These are phyloP conservation scores for Immersiella caudata DNA, from an alignment of 495 filamentous ascomycete species.

Conservation along the genomic window DNA sequence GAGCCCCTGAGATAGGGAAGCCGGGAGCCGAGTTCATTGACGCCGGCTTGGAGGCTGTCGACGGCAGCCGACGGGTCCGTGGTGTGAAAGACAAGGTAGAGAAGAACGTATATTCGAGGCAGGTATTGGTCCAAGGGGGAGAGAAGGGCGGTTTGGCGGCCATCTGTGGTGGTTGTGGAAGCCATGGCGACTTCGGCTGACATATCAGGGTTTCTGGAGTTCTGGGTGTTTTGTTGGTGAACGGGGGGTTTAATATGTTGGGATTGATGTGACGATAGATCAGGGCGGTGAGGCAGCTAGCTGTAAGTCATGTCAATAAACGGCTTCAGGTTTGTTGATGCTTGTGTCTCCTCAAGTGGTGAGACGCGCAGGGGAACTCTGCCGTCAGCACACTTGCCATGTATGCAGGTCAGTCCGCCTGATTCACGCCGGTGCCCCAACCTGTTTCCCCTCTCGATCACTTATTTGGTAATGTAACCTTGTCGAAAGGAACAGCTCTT, in stretches of 20 bases:
- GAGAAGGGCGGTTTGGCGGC: background rate
- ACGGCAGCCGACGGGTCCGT: background rate
- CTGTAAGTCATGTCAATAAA: too few species aligned
- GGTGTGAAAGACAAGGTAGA: slow-evolving; percentile 13
- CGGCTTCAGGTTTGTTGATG: too few species aligned
- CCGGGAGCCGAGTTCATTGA: background rate
- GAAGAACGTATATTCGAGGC: background rate
- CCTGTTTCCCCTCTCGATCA: too few species aligned
- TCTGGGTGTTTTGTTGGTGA: background rate
- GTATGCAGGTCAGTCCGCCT: too few species aligned
- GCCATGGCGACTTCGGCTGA: background rate
- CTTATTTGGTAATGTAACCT: too few species aligned
- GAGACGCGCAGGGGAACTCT: too few species aligned
- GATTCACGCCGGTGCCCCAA: too few species aligned
- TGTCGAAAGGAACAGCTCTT: too few species aligned
- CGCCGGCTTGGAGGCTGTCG: slow-evolving; percentile 5
- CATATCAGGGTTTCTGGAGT: background rate
- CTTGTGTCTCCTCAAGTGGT: too few species aligned
- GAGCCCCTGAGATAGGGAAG: slow-evolving; percentile 10
- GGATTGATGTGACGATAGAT: background rate
- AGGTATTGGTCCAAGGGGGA: slow-evolving; percentile 15
- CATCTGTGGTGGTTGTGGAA: background rate
- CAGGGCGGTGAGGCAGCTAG: too few species aligned
- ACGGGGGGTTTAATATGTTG: background rate
- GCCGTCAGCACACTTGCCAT: too few species aligned